Evolutionary conservation across 73 alveolate species (phyloP), one percentile per base, ranked within the genome.

Genomic region (Vitrella brassicaformis): DNA sequence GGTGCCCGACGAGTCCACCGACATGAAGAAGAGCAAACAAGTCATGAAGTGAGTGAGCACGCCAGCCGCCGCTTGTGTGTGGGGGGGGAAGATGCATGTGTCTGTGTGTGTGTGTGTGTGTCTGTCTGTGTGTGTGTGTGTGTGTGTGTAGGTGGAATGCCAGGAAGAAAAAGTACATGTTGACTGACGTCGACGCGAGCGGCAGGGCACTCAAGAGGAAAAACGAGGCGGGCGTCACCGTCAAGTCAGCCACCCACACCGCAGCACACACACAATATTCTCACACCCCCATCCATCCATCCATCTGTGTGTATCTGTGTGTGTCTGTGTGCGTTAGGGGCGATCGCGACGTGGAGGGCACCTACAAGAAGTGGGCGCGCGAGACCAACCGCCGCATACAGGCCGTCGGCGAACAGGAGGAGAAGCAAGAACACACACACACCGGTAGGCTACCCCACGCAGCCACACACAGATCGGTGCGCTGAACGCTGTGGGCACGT

Each of bases 351-450:
- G 14, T 8, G 14, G 14, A 4, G 56, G 56, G 56, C 4, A 14
- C 56, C 68, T 89, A 89, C 86, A 81, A 86, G 71, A 86, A 86
- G 56, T 89, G 95, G 95, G 80, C 89, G 86, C 31, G 74, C 31
- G 84, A 74, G 72, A 86, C 95, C 25, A 88, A 86, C 28, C 73
- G 79, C 22, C 81, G 86, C 46, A 71, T 89, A 65, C 89, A 89
- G 68, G 66, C 66, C 46, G 75, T 73, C 0, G 88, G 92, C 25
- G 56, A 39, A 39, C 22, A 39, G 56, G 56, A 39, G 56, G 56
- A 39, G 22, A 14, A 39, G 14, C 56, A 39, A 39, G 22, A 39
- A 39, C 56, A 39, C 22, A 39, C 56, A 14, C 14, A 39, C 14
- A 39, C 4, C 22, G 56, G 56, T 39, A 14, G 56, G 56, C 56